Evolutionary conservation across 2,329 filamentous ascomycete species (phyloP).

Genomic region (Penicillium sp.): DNA sequence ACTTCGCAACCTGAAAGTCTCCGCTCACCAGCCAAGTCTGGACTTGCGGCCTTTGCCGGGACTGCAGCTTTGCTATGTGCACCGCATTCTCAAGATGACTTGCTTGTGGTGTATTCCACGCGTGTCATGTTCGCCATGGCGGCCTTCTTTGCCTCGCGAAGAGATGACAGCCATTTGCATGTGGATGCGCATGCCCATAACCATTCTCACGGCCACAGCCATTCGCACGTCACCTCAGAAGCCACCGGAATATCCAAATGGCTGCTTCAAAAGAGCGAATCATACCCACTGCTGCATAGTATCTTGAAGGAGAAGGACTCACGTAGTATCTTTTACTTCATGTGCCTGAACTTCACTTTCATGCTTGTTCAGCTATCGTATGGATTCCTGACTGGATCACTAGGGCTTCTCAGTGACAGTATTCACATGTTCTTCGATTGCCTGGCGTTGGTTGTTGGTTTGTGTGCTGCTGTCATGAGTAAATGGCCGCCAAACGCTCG

Average conservation of each 20-base stretch:
- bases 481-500: slow-evolving; percentile 90
- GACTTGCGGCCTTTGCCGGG: slow-evolving; percentile 30
- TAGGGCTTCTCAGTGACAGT: slow-evolving; percentile 94
- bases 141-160: slow-evolving; percentile 35
- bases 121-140: slow-evolving; percentile 30
- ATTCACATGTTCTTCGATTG: slow-evolving; percentile 99
- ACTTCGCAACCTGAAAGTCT: slow-evolving; percentile 26
- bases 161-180: slow-evolving; percentile 34
- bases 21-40: slow-evolving; percentile 34
- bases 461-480: slow-evolving; percentile 90
- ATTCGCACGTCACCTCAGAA: slow-evolving; percentile 41
- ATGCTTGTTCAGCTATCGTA: slow-evolving; percentile 96
- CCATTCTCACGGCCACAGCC: slow-evolving; percentile 24
- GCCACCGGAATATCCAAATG: slow-evolving; percentile 72
- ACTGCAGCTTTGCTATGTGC: slow-evolving; percentile 33
- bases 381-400: slow-evolving; percentile 86
- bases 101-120: slow-evolving; percentile 29
- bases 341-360: slow-evolving; percentile 90
- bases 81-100: slow-evolving; percentile 29
- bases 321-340: slow-evolving; percentile 94
- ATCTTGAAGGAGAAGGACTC: slow-evolving; percentile 91
- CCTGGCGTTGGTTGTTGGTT: slow-evolving; percentile 82
- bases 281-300: slow-evolving; percentile 77
- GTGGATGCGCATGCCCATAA: slow-evolving; percentile 33
- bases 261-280: slow-evolving; percentile 68